Evolutionary conservation across 371 early-diverging fungal genomes (phyloP), one percentile per base, ranked within the genome.

Genomic region (Batkoa obscura): DNA sequence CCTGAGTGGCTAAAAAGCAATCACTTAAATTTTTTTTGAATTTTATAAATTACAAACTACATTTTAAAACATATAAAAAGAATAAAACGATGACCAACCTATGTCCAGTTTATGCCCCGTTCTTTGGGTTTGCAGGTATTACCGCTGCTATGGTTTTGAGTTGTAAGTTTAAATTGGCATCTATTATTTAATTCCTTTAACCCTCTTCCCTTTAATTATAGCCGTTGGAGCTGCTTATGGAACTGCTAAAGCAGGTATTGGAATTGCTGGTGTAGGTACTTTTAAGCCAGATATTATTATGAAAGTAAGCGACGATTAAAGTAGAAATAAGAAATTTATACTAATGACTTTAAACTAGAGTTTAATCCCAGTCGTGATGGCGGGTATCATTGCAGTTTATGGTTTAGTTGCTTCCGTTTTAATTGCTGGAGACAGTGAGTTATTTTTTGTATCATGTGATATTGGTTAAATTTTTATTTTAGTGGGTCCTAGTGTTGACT

Each of bases 371-470:
- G 88, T 94, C 47, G 88, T 97, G 68, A 95, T 97, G 97, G 91
- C 94, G 65, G 96, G 96, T 83, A 95, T 97, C 67, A 80, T 97
- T 69, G 93, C 84, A 60, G 87, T 97, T 60, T 97, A 97, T 73
- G 98, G 98, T 59, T 78, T 97, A 35, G 95, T 95, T 12, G 89
- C 93, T 45, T 71, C 88, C 39, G 96, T 94, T 49, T 76, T 97
- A 58, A 78, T 97, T 50, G 79, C 89, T 45, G 85, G 88, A 62
- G 73, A 78, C 46, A 62, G 86, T 87, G 76, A 72, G 82, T 51
- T n/a, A 30, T 36, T 17, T 36, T 60, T 43, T 37, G 48, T 12
- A 35, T 49, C 33, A 60, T 47, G 45, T 49, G 38, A 72, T 65
- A 64, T 66, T 67, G 23, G 58, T 31, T 39, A 35, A 17, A 23